phyloP scores from a whole-genome alignment of 1,139 yeast species.

The Debaryomyces nepalensis region DNA sequence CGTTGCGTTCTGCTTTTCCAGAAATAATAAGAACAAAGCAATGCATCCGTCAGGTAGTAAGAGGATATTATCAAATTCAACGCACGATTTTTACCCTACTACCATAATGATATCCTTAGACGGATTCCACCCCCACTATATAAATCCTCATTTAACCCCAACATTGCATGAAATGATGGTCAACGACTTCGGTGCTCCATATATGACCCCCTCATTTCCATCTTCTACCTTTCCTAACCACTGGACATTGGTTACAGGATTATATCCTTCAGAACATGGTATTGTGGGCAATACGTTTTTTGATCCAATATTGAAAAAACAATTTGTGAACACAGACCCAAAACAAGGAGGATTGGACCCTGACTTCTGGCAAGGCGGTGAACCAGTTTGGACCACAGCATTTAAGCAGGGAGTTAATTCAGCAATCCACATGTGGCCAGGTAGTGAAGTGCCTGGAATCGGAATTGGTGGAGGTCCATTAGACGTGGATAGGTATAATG shows the following conservation, averaged over 20 bases:
- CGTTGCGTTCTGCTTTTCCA: background rate
- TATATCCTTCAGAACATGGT: conserved; percentile 84
- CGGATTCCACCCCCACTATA: conserved; percentile 91
- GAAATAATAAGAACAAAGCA: background rate
- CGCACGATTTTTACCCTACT: conserved; percentile 74
- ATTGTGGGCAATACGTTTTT: conserved; percentile 83
- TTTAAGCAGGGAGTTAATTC: conserved; percentile 62
- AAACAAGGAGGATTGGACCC: conserved; percentile 58
- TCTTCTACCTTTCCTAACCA: conserved; percentile 91
- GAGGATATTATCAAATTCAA: conserved; percentile 59
- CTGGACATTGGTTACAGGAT: conserved; percentile 88
- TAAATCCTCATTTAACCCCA: conserved; percentile 72
- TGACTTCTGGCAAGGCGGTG: conserved; percentile 83
- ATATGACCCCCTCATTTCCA: conserved; percentile 86
- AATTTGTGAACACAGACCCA: conserved; percentile 69
- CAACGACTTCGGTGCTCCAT: conserved; percentile 72
- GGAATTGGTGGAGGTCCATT: conserved; percentile 51
- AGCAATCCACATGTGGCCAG: conserved; percentile 98
- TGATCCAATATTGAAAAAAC: conserved; percentile 59
- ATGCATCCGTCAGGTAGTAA: conserved; percentile 1
- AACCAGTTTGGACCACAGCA: conserved; percentile 86
- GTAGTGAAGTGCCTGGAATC: conserved; percentile 70
- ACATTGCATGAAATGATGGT: conserved; percentile 60
- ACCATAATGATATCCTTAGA: conserved; percentile 80
- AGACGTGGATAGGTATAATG: conserved; percentile 66